Percentiles rank a stretch among this genome's conserved stretches.
These are phyloP conservation scores for Pseudofabraea citricarpa DNA, from an alignment of 2,329 filamentous ascomycete species.

Conservation along the genomic window DNA sequence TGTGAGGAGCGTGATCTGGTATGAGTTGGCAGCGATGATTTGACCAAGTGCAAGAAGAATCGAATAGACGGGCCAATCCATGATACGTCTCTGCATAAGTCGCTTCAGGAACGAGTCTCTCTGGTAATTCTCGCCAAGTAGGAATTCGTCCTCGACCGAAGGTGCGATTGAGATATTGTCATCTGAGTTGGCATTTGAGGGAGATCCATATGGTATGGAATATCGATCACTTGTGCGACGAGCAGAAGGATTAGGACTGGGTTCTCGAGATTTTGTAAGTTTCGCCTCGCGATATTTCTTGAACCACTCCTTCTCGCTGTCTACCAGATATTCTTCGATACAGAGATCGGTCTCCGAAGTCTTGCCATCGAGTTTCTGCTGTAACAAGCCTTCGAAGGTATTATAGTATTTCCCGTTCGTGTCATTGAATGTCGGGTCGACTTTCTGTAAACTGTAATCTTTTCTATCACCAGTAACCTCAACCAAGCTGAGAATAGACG, in stretches of 20 bases:
- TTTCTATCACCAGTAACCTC: constrained; percentile 54
- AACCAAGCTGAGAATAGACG: constrained; percentile 48
- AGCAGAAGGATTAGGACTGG: background rate
- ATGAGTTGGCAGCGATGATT: constrained; percentile 60
- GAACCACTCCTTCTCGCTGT: constrained; percentile 65
- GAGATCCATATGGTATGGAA: background rate
- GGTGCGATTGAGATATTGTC: background rate
- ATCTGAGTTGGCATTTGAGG: background rate
- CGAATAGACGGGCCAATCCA: constrained; percentile 60
- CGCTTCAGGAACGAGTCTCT: constrained; percentile 18
- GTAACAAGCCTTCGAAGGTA: constrained; percentile 51
- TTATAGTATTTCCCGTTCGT: constrained; percentile 55
- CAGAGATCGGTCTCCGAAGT: constrained; percentile 54
- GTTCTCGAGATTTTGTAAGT: constrained; percentile 36
- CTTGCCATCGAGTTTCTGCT: constrained; percentile 35
- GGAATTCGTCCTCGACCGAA: background rate
- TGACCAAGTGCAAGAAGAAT: constrained; percentile 54
- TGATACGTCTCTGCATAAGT: constrained; percentile 48
- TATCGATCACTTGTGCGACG: background rate
- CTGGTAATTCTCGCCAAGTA: background rate
- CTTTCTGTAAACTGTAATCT: constrained; percentile 58
- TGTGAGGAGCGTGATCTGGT: constrained; percentile 61
- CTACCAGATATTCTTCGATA: constrained; percentile 59
- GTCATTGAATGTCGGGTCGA: constrained; percentile 63
- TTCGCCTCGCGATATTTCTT: constrained; percentile 51